Evolutionary conservation across 2,329 filamentous ascomycete genomes (phyloP), one percentile per base, ranked within the genome.

Genomic region (Pseudogymnoascus sp.): DNA sequence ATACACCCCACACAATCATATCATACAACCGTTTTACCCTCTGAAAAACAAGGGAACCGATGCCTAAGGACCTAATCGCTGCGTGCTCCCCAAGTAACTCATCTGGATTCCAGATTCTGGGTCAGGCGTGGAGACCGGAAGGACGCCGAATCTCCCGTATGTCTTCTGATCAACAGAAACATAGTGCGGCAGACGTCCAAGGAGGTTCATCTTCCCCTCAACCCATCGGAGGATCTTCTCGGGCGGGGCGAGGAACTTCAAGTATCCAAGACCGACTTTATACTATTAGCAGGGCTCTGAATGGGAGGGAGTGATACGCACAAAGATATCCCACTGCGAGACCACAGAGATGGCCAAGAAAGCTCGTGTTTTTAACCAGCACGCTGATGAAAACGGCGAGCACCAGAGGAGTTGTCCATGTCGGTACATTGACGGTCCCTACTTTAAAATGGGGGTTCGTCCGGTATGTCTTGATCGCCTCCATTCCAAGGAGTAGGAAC

Each of bases 161-260:
- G 91, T 96, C 81, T 96, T 97, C 76, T 96, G 93, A 72, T 97
- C 93, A 14, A 97, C 87, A 64, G 90, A 96, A 59, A 97, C 89
- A 71, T 96, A 97, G 76, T 96, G 91, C 51, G 93, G 93, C 26
- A 97, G 77, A 65, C 91, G 83, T 18, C 86, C 90, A 21, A 96
- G 80, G 8, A 97, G 81, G 72, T 96, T 95, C 65, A 97, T 78
- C 73, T 93, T 96, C 16, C 84, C 85, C 77, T 99, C 95, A 63
- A 97, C 82, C 86, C 89, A 97, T 68, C 92, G 84, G 63, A 97
- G 80, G 29, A 89, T 83, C 83, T 89, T 90, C 76, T 97, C 95
- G 1, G 91, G 93, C 21, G 95, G 95, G 14, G 91, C 90, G 42
- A 97, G 82, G 72, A 96, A 88, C 74, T 91, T 93, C 70, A 97